These are phyloP conservation scores for Phytophthora uliginosa DNA, from an alignment of 352 stramenopile genomes.

Conservation along the genomic window DNA sequence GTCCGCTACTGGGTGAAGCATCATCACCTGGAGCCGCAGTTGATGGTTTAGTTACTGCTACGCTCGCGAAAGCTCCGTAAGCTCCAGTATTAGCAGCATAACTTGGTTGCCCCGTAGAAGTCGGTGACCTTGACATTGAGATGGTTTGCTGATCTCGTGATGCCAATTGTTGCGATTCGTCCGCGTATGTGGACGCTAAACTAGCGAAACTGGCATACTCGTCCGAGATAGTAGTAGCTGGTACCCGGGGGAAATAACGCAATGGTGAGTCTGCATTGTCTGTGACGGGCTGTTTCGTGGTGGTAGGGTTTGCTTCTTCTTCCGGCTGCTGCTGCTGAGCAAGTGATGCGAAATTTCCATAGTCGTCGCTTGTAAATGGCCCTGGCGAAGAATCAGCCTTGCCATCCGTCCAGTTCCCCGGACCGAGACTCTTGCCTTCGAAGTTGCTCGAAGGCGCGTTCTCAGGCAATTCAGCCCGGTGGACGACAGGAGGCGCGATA, in stretches of 20 bases:
- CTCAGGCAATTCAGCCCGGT: conserved; percentile 17
- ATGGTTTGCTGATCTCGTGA: conserved; percentile 18
- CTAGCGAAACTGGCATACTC: conserved; percentile 37
- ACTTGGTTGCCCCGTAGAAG: conserved; percentile 3
- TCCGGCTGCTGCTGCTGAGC: conserved; percentile 24
- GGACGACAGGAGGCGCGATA: conserved; percentile 33
- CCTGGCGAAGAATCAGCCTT: background rate
- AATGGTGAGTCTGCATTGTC: background rate
- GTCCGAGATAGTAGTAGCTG: conserved; percentile 10
- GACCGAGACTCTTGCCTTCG: conserved; percentile 4
- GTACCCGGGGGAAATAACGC: background rate
- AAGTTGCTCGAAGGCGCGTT: background rate
- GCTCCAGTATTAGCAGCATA: conserved; percentile 22
- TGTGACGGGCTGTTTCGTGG: background rate
- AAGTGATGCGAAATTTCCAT: conserved; percentile 59
- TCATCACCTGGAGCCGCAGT: conserved; percentile 1
- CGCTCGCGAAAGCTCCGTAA: conserved; percentile 44
- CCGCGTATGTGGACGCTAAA: conserved; percentile 31
- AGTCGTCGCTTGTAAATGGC: conserved; percentile 38
- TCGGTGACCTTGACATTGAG: conserved; percentile 29
- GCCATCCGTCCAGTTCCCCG: background rate
- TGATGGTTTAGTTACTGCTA: conserved; percentile 33
- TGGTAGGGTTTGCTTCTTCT: conserved; percentile 17
- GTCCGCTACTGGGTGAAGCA: background rate
- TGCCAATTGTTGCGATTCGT: conserved; percentile 37